These are phyloP conservation scores for Gaultheria prostrata DNA, from an alignment of 148 eudicot genomes.

Conservation along the genomic window DNA sequence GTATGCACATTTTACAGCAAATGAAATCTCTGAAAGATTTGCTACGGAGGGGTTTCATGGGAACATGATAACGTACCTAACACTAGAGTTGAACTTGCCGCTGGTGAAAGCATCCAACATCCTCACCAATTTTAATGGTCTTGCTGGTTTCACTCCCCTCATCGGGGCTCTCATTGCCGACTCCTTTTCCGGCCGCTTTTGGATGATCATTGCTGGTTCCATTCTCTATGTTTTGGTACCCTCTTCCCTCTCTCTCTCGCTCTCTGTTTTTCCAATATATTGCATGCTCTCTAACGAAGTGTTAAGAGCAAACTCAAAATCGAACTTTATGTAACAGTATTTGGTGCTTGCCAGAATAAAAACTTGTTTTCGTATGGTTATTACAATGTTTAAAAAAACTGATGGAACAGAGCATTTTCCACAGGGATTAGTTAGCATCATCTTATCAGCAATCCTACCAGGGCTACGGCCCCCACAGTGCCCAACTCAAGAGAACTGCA, in stretches of 20 bases:
- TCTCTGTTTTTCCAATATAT: not conserved
- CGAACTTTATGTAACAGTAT: not conserved
- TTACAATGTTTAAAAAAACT: not conserved
- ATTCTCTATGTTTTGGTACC: conserved; percentile 58
- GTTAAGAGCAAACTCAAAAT: not conserved
- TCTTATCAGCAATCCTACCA: conserved; percentile 49
- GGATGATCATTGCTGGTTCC: conserved; percentile 67
- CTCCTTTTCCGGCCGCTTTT: conserved; percentile 67
- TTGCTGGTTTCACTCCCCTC: conserved; percentile 67
- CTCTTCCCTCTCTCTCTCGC: not conserved
- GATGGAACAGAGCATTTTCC: not conserved
- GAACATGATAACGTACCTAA: conserved; percentile 80
- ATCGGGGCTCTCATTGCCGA: conserved; percentile 77
- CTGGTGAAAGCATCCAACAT: conserved; percentile 72
- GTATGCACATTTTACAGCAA: conserved; percentile 40
- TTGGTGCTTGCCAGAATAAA: not conserved
- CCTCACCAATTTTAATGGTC: conserved; percentile 65
- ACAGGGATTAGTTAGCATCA: conserved; percentile 52
- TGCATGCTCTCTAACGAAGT: not conserved
- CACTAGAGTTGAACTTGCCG: conserved; percentile 65
- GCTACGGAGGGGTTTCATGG: conserved; percentile 64
- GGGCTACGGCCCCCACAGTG: conserved; percentile 54
- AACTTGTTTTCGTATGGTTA: not conserved
- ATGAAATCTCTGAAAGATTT: conserved; percentile 72
- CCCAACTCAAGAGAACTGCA: conserved; percentile 52